Percentiles rank a stretch among this genome's conserved stretches.
Evolutionary conservation across 1,284 basidiomycete species (phyloP).

Genomic region (Trichosporon faecale): DNA sequence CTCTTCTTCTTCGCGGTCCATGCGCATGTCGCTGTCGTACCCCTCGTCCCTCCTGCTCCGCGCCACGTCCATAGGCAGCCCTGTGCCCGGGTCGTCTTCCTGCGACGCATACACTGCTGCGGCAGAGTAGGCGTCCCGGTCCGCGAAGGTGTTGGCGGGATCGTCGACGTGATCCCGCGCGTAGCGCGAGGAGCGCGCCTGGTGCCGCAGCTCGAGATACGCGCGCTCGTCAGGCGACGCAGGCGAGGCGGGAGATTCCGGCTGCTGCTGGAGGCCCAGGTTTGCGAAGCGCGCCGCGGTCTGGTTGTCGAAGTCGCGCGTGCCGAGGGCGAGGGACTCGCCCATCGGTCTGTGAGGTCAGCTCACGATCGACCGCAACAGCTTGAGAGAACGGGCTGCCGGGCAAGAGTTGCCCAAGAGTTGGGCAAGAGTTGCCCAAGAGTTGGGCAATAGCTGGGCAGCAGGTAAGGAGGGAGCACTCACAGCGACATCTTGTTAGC

Average conservation of each 20-base stretch:
- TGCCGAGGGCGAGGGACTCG: slow-evolving; percentile 34
- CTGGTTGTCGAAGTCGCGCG: slow-evolving; percentile 42
- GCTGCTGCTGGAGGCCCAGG: not conserved
- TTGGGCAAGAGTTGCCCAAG: too few relatives aligned
- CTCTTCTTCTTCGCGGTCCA: slow-evolving; percentile 32
- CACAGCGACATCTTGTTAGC: slow-evolving; percentile 36
- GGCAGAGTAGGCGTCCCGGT: slow-evolving; percentile 22
- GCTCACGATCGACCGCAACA: not conserved
- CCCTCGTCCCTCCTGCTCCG: slow-evolving; percentile 26
- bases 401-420: too few relatives aligned
- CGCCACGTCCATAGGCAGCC: slow-evolving; percentile 25
- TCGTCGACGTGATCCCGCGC: slow-evolving; percentile 15
- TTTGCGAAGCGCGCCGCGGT: slow-evolving; percentile 30
- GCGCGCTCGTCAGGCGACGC: not conserved
- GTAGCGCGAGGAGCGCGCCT: slow-evolving; percentile 1
- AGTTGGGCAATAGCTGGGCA: too few relatives aligned
- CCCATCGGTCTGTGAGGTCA: slow-evolving; percentile 37
- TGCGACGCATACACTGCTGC: slow-evolving; percentile 15
- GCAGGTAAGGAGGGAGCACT: too few relatives aligned
- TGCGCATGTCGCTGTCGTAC: slow-evolving; percentile 28
- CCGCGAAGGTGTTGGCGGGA: slow-evolving; percentile 26
- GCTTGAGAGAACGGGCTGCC: too few relatives aligned
- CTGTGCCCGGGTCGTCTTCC: slow-evolving; percentile 28
- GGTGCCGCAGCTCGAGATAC: slow-evolving; percentile 14
- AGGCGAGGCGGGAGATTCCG: too few relatives aligned